Conservation (phyloP, 805 yeast species). For the Wickerhamiella vanderwaltii region DNA sequence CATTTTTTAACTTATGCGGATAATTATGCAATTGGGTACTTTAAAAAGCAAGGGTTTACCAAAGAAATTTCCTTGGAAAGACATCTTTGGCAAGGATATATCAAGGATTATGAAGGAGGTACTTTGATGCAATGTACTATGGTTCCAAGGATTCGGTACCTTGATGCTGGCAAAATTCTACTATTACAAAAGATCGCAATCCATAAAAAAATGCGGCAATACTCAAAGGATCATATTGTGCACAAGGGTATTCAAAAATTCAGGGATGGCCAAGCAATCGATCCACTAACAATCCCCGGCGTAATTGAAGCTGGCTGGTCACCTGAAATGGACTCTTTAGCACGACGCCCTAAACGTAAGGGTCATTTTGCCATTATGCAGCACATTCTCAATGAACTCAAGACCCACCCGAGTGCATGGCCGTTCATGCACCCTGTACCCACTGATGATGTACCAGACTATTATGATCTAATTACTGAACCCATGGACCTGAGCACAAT, state of each 20-base stretch:
- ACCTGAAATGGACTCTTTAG: conserved; percentile 93
- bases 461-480: conserved; percentile 89
- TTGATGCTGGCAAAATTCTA: conserved; percentile 77
- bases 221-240: conserved; percentile 63
- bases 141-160: conserved; percentile 77
- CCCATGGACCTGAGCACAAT: conserved; percentile 96
- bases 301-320: conserved; percentile 94
- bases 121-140: conserved; percentile 95
- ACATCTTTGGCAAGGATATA: conserved; percentile 93
- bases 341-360: conserved; percentile 85
- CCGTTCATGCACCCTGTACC: conserved; percentile 92
- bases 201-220: conserved; percentile 61
- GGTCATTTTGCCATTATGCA: conserved; percentile 94
- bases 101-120: conserved; percentile 98
- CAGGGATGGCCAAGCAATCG: conserved; percentile 30
- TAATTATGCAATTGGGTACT: conserved; percentile 96
- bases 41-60: conserved; percentile 96
- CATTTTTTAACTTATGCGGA: conserved; percentile 94
- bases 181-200: conserved; percentile 87
- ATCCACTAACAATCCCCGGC: conserved; percentile 82
- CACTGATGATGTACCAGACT: conserved; percentile 89
- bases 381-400: conserved; percentile 73
- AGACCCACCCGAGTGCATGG: conserved; percentile 95
- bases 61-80: conserved; percentile 83
- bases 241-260: conserved; percentile 73